phyloP scores from a whole-genome alignment of 768 basidiomycete species.

The Pisolithus marmoratus region DNA sequence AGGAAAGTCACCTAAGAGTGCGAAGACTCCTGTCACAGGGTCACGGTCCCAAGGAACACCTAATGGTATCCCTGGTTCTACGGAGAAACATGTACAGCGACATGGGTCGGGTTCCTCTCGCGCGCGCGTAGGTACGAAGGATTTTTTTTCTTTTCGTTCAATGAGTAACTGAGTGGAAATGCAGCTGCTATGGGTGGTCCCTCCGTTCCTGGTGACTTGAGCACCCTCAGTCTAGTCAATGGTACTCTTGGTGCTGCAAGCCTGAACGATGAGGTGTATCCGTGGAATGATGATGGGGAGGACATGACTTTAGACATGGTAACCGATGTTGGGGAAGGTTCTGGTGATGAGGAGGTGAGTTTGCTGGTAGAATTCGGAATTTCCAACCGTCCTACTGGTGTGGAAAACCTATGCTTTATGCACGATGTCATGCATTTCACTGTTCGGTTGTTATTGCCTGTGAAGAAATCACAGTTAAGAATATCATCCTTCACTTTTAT shows the following conservation, averaged over 20 bases:
- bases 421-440: neutral
- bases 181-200: constrained; percentile 7
- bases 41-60: constrained; percentile 18
- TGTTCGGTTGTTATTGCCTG: neutral
- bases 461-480: too few relatives aligned
- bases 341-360: constrained; percentile 68
- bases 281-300: constrained; percentile 42
- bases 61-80: constrained; percentile 11
- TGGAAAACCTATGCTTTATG: neutral
- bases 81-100: constrained; percentile 12
- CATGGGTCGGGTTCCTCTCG: constrained; percentile 17
- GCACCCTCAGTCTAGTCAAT: constrained; percentile 16
- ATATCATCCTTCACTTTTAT: too few relatives aligned
- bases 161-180: constrained; percentile 12
- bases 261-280: constrained; percentile 13
- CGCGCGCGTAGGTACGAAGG: constrained; percentile 12
- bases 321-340: constrained; percentile 50
- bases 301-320: constrained; percentile 70
- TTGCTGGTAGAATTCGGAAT: neutral
- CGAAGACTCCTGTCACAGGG: constrained; percentile 16
- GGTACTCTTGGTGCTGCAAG: constrained; percentile 18
- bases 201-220: constrained; percentile 17
- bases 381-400: neutral
- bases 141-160: constrained; percentile 9
- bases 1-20: constrained; percentile 18